phyloP scores from a whole-genome alignment of 495 filamentous ascomycete species.

The Penicillium simplicissimum region DNA sequence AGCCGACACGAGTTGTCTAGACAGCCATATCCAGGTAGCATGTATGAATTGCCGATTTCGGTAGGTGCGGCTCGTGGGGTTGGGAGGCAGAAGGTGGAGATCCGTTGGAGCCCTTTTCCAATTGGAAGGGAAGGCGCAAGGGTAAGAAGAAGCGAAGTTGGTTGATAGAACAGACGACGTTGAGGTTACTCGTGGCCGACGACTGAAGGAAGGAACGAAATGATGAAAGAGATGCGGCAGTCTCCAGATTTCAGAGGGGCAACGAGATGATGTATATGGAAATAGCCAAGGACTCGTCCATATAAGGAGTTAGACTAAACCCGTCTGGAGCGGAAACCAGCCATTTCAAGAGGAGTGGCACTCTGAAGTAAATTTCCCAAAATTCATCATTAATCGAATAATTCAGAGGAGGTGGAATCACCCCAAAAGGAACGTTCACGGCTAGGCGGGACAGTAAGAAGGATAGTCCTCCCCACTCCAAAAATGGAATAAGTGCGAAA shows the following conservation, averaged over 20 bases:
- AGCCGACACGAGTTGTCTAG: conserved; percentile 5
- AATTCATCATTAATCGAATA: conserved; percentile 12
- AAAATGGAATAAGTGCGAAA: conserved; percentile 1
- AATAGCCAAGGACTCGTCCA: conserved; percentile 29
- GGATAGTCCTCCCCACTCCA: conserved; percentile 11
- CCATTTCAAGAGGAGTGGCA: conserved; percentile 14
- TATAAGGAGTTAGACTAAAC: conserved; percentile 40
- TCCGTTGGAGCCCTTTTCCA: conserved; percentile 7
- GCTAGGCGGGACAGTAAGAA: conserved; percentile 21
- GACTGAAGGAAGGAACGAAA: conserved; percentile 15
- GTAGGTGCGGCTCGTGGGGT: neutral
- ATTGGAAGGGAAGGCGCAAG: conserved; percentile 21
- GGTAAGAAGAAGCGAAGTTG: neutral
- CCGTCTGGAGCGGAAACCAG: conserved; percentile 16
- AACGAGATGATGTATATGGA: conserved; percentile 33
- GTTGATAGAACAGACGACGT: neutral
- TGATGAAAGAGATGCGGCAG: conserved; percentile 11
- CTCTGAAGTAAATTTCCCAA: conserved; percentile 5
- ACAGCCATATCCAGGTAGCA: neutral
- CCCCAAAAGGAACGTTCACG: conserved; percentile 31
- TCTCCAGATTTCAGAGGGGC: conserved; percentile 18
- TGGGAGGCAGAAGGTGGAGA: neutral
- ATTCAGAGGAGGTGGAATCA: conserved; percentile 17
- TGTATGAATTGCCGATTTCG: neutral
- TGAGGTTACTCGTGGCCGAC: neutral